phyloP scores from a whole-genome alignment of 2,329 filamentous ascomycete genomes.

The Orbilia brochopaga region DNA sequence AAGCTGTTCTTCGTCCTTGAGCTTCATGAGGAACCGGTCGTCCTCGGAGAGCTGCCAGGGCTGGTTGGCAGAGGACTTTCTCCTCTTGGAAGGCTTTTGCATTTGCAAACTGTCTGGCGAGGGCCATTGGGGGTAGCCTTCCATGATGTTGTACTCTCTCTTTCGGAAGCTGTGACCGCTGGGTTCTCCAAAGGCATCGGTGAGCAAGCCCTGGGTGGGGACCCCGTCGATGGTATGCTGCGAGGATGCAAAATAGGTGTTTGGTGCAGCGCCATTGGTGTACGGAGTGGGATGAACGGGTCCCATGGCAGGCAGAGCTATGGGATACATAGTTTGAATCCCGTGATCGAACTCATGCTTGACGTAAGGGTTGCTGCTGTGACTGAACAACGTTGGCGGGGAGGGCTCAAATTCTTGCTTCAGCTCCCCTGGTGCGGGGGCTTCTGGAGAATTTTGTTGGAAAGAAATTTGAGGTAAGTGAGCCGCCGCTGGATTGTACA shows the following conservation, averaged over 20 bases:
- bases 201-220: conserved; percentile 35
- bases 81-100: conserved; percentile 32
- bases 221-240: conserved; percentile 37
- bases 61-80: conserved; percentile 48
- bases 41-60: conserved; percentile 55
- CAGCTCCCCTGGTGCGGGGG: conserved; percentile 36
- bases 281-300: conserved; percentile 34
- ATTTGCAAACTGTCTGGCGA: conserved; percentile 31
- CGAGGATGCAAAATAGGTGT: conserved; percentile 36
- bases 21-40: conserved; percentile 56
- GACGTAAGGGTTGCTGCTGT: conserved; percentile 30
- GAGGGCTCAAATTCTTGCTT: conserved; percentile 32
- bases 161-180: conserved; percentile 23
- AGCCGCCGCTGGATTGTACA: conserved; percentile 21
- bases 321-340: conserved; percentile 35
- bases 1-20: conserved; percentile 56
- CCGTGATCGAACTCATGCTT: conserved; percentile 37
- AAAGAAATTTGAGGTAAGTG: conserved; percentile 36
- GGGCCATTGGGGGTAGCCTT: conserved; percentile 35
- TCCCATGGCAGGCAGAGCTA: conserved; percentile 32
- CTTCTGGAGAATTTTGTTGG: conserved; percentile 42
- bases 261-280: conserved; percentile 26
- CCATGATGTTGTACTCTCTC: conserved; percentile 29
- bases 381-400: conserved; percentile 23
- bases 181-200: conserved; percentile 33